Percentiles rank a stretch among this genome's conserved stretches.
Conservation (phyloP, 2,329 filamentous ascomycete species). For the Cladorrhinum sp. region DNA sequence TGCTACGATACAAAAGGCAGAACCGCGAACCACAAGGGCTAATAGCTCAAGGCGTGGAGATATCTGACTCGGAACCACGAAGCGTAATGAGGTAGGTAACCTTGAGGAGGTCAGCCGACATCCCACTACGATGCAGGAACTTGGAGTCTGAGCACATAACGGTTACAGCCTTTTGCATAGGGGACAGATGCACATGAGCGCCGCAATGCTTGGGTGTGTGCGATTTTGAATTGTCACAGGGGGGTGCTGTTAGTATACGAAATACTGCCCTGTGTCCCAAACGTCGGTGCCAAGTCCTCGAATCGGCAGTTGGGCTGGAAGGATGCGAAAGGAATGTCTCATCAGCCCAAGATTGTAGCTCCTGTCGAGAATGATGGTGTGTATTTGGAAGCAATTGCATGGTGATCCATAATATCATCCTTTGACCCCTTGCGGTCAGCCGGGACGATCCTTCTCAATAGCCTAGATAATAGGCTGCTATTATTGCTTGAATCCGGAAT, state of each 20-base stretch:
- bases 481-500: background rate
- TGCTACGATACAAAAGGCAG: background rate
- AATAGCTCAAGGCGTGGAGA: background rate
- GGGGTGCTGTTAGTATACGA: background rate
- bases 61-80: background rate
- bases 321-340: background rate
- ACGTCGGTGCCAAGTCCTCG: background rate
- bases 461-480: background rate
- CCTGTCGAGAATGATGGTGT: background rate
- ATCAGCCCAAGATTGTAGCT: background rate
- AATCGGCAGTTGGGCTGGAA: background rate
- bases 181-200: background rate
- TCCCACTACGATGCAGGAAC: background rate
- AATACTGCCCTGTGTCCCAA: background rate
- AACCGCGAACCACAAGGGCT: background rate
- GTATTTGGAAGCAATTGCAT: background rate
- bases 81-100: background rate
- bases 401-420: background rate
- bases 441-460: background rate
- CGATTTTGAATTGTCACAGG: background rate
- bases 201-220: slow-evolving; percentile 1
- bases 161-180: slow-evolving; percentile 14
- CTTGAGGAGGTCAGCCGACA: slow-evolving; percentile 2
- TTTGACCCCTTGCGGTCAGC: background rate
- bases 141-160: slow-evolving; percentile 8